Percentiles rank a stretch among this genome's conserved stretches.
phyloP scores from a whole-genome alignment of 139 green algal species.

The Picochlorum costavermella region DNA sequence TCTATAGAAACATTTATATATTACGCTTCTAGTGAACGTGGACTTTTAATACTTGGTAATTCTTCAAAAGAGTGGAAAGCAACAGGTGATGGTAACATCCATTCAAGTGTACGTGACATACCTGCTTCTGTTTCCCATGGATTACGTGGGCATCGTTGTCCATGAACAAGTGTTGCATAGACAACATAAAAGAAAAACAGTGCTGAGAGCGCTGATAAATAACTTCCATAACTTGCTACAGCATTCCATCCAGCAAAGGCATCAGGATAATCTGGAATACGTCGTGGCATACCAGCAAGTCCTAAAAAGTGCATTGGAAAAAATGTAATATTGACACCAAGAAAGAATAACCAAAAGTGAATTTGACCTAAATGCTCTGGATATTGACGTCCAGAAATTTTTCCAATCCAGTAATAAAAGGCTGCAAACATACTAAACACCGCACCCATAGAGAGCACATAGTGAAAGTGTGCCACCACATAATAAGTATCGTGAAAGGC shows the following conservation, averaged over 20 bases:
- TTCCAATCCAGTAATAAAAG: constrained; percentile 64
- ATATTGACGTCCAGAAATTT: constrained; percentile 57
- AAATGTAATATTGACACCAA: constrained; percentile 69
- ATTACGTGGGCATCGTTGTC: constrained; percentile 42
- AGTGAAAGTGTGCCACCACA: constrained; percentile 62
- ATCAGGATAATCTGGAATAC: constrained; percentile 64
- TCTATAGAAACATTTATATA: neutral
- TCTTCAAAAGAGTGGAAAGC: constrained; percentile 59
- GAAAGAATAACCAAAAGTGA: constrained; percentile 64
- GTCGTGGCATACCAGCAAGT: constrained; percentile 58
- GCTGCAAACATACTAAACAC: constrained; percentile 61
- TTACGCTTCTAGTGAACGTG: neutral
- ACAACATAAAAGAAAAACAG: constrained; percentile 63
- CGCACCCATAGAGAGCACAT: constrained; percentile 63
- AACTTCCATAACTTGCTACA: constrained; percentile 56
- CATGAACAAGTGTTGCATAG: constrained; percentile 42
- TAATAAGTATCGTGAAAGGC: constrained; percentile 60
- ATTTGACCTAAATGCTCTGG: constrained; percentile 52
- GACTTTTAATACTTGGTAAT: constrained; percentile 44
- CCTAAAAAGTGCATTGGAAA: constrained; percentile 66
- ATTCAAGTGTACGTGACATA: constrained; percentile 46
- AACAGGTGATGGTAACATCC: constrained; percentile 48
- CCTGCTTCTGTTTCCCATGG: constrained; percentile 44
- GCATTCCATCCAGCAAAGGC: constrained; percentile 59
- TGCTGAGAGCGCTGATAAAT: constrained; percentile 49